Conservation (phyloP, 2,329 filamentous ascomycete species). For the Aureobasidium leucospermi region DNA sequence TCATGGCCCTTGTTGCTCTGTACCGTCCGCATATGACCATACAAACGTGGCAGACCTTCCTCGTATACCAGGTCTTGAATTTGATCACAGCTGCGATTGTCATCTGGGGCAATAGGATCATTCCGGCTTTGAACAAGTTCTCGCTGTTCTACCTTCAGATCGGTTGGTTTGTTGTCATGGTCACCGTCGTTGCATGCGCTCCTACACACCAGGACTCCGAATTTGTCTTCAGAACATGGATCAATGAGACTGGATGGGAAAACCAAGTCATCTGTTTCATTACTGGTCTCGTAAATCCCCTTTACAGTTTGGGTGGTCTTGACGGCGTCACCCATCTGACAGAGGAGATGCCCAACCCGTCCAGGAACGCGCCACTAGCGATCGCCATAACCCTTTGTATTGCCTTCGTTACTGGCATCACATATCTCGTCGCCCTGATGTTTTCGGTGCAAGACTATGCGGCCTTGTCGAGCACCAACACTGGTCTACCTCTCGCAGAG, state of each 20-base stretch:
- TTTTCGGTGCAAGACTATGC: conserved; percentile 47
- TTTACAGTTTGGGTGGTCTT: conserved; percentile 51
- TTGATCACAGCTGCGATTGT: conserved; percentile 14
- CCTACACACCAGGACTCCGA: not conserved
- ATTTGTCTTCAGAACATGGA: conserved; percentile 49
- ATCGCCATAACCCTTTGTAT: conserved; percentile 48
- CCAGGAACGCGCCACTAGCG: conserved; percentile 43
- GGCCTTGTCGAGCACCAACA: conserved; percentile 18
- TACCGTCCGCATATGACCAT: conserved; percentile 13
- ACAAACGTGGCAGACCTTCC: conserved; percentile 16
- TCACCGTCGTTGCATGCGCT: not conserved
- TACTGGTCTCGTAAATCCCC: conserved; percentile 49
- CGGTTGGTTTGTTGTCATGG: not conserved
- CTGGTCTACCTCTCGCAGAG: conserved; percentile 39
- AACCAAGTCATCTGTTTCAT: conserved; percentile 50
- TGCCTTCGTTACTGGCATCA: conserved; percentile 41
- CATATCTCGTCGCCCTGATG: conserved; percentile 47
- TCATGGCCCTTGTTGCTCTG: conserved; percentile 16
- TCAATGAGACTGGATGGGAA: conserved; percentile 45
- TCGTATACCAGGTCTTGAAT: conserved; percentile 16
- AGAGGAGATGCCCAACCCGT: conserved; percentile 49
- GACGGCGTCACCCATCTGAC: conserved; percentile 54
- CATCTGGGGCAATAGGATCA: conserved; percentile 16
- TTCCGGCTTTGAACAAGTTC: conserved; percentile 16
- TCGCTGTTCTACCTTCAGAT: conserved; percentile 3